Evolutionary conservation across 2,329 filamentous ascomycete species (phyloP), one percentile per base, ranked within the genome.

Genomic region (Verticillium nonalfalfae): DNA sequence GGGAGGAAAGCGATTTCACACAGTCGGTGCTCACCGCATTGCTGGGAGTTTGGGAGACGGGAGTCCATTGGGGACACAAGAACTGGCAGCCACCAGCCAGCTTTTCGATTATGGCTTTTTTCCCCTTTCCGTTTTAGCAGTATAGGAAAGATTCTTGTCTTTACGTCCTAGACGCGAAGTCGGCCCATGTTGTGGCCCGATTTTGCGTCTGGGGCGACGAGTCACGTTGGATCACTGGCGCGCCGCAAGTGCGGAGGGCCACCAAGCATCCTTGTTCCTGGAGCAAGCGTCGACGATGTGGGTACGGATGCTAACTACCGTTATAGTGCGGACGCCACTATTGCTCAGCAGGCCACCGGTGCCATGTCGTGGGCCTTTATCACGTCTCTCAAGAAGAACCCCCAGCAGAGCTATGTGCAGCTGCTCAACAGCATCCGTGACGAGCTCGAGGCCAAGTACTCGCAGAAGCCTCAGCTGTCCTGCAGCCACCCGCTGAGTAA

Each of bases 351-450:
- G 77, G 94, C 95, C 38, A 99, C 95, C 0, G 95, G 95, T 60
- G 95, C 95, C 75, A 98, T 99, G 95, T 97, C 93, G 3, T 97
- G 90, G 87, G 95, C 95, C 2, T 99, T 99, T 75, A 95, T 99
- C 74, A 87, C 84, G 1, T 89, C 93, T 21, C 83, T 98, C 71
- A 93, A 90, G 81, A 92, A 93, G 79, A 96, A 96, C 72, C 92
- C 92, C 1, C 89, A 96, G 73, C 95, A 98, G 80, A 97, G 90
- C 78, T 99, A 99, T 72, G 91, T 98, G 58, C 89, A 97, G 80
- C 81, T 99, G 62, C 84, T 99, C 67, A 98, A 97, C 81, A 97
- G 89, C 75, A 93, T 99, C 70, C 90, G 95, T 62, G 93, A 97
- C 61, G 89, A 97, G 71, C 81, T 99, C 62, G 80, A 90, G 67